Evolutionary conservation across 2,329 filamentous ascomycete species (phyloP), one percentile per base, ranked within the genome.

Genomic region (Cercospora zeae-maydis): DNA sequence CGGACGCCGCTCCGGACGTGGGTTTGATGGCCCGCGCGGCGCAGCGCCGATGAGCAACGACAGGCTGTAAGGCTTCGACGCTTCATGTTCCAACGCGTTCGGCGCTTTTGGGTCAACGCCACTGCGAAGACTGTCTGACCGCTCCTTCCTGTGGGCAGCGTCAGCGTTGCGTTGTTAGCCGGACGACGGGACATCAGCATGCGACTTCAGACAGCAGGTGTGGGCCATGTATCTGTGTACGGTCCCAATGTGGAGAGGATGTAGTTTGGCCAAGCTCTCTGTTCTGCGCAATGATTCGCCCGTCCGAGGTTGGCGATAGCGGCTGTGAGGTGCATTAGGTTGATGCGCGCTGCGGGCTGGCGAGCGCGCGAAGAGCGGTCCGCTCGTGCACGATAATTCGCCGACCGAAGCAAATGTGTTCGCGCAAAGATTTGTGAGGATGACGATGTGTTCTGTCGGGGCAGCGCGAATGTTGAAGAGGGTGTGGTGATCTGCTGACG

Each of bases 401-500:
- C 39, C 55, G 54, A 55, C 54, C 54, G 54, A 57, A 57, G 21
- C 36, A 42, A 47, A 21, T 30, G 36, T 16, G 24, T 30, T 19
- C 3, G 33, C 24, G 14, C 34, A 16, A 33, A 21, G 21, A 31
- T 21, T 19, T n/a, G 13, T 56, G 19, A 13, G 42, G 2, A 42
- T 42, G 53, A 56, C 21, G 34, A 30, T 30, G 53, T 13, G 4
- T 37, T 16, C 53, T 27, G 14, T 42, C n/a, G 24, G 37, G n/a
- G 37, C 37, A 45, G 16, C 39, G 13, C 39, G 19, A 13, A 11
- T 3, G 19, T 21, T 19, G 33, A 56, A 56, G 53, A 56, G 31
- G 53, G 53, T 56, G 53, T 56, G 24, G 33, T 56, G 53, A 56
- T 56, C 33, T 39, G 53, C 53, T 56, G 53, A 56, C 34, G 19